Base-by-base conservation (phyloP, 2,329 filamentous ascomycete species). In the Scorias spongiosa region DNA sequence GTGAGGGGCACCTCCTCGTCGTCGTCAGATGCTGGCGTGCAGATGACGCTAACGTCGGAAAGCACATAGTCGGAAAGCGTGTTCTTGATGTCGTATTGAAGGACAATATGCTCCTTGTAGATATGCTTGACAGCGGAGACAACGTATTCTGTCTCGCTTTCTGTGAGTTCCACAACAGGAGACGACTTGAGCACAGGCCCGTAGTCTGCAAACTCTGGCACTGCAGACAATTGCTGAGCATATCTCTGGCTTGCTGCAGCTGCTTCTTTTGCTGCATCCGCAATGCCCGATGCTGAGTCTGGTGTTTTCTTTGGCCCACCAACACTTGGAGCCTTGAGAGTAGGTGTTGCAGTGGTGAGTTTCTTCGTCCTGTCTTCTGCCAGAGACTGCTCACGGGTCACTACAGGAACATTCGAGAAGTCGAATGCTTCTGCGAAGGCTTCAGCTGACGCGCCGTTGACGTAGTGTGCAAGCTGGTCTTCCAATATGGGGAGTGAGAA, bases 51-150 rank as follows among this genome's bases (percentile, higher is more conserved):
- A 12, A 93, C 86, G 49, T 93, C 85, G 61, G 94, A 86, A 29
- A 96, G 72, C 26, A 98, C 77, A 12, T 87, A 93, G 48, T 88
- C 85, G 10, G 85, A 81, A 10, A 98, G 73, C 2, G 91, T 98
- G 70, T 98, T 98, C 74, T 93, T 96, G 63, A 98, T 80, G 60
- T 96, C 85, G 64, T 91, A 98, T 60, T 98, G 91, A 44, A 98
- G 69, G 29, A 98, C 89, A 58, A 98, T 72, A 59, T 96, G 85
- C 62, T 94, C 85, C 68, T 93, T 93, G 79, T 95, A 98, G 57
- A 98, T 79, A 62, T 98, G 91, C 71, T 98, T 98, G 65, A 95
- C 76, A 17, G 91, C 80, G 30, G 76, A 80, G 48, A 98, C 91
- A 42, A 95, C 87, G 56, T 98, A 98, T 65, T 98, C 91, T 15